Evolutionary conservation across 345 rosid genomes (phyloP).

Genomic region (Aquilaria yunnanensis): DNA sequence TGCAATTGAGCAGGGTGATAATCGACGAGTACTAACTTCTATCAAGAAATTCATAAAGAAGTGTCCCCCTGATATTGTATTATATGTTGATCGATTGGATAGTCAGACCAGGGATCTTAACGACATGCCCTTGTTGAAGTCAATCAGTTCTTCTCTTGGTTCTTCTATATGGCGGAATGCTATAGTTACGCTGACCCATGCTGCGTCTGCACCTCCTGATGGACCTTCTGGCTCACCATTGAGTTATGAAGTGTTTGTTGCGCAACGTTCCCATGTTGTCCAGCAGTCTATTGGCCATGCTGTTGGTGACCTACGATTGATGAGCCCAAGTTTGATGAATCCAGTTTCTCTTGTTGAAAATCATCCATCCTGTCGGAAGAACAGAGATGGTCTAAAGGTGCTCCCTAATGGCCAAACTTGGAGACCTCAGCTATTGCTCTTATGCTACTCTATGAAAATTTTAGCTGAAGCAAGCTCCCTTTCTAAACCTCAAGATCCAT

Average conservation of each 20-base stretch:
- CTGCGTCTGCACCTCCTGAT: conserved; percentile 96
- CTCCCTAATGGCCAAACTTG: conserved; percentile 90
- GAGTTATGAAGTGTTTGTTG: conserved; percentile 84
- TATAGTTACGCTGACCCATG: conserved; percentile 86
- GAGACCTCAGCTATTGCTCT: conserved; percentile 74
- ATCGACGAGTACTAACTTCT: conserved; percentile 57
- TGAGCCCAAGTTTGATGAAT: conserved; percentile 89
- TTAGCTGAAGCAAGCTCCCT: conserved; percentile 74
- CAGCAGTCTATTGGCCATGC: conserved; percentile 95
- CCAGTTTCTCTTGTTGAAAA: conserved; percentile 92
- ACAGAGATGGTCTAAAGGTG: conserved; percentile 81
- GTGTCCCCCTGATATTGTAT: conserved; percentile 78
- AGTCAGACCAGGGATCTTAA: conserved; percentile 80
- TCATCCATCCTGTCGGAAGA: conserved; percentile 79
- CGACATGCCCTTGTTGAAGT: conserved; percentile 68
- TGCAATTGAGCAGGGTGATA: conserved; percentile 69
- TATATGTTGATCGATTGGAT: conserved; percentile 85
- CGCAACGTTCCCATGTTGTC: conserved; percentile 87
- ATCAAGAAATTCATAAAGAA: conserved; percentile 59
- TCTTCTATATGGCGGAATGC: conserved; percentile 85
- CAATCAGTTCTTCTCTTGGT: conserved; percentile 64
- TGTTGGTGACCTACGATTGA: conserved; percentile 81
- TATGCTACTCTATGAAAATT: conserved; percentile 81
- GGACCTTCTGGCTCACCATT: conserved; percentile 87
- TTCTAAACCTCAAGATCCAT: conserved; percentile 73